Evolutionary conservation across 495 filamentous ascomycete genomes (phyloP).

Genomic region (Cercophora sp.): DNA sequence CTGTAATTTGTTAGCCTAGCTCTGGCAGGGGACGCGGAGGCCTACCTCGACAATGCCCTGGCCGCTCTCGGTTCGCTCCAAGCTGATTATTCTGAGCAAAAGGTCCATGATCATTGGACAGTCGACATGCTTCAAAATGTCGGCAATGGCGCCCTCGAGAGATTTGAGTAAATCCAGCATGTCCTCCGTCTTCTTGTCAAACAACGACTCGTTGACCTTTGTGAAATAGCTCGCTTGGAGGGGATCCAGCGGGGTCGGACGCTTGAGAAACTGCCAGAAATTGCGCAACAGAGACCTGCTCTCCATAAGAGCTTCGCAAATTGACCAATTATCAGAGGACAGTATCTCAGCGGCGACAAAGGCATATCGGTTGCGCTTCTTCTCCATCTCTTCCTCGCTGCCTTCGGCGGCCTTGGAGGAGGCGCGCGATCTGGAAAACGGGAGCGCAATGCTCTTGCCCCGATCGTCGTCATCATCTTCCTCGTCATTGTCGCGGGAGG

Average conservation of each 20-base stretch:
- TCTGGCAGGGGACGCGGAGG: neutral
- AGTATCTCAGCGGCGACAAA: conserved; percentile 90
- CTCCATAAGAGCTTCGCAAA: conserved; percentile 87
- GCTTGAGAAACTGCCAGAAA: conserved; percentile 89
- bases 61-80: conserved; percentile 88
- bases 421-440: conserved; percentile 42
- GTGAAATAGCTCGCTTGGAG: conserved; percentile 97
- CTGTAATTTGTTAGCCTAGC: conserved; percentile 36
- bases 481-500: conserved; percentile 58
- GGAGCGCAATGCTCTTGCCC: conserved; percentile 45
- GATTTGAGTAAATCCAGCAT: conserved; percentile 88
- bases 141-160: conserved; percentile 71
- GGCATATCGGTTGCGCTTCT: conserved; percentile 83
- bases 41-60: conserved; percentile 92
- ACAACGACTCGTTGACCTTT: conserved; percentile 92
- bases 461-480: conserved; percentile 52
- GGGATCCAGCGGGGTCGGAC: conserved; percentile 76
- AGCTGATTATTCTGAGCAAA: conserved; percentile 91
- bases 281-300: conserved; percentile 68
- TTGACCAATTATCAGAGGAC: conserved; percentile 94
- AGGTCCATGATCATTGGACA: conserved; percentile 99
- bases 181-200: conserved; percentile 96
- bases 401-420: conserved; percentile 37
- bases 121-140: conserved; percentile 91
- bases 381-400: conserved; percentile 70